These are phyloP conservation scores for Austroboletus niveus DNA, from an alignment of 1,284 basidiomycete species.

Conservation along the genomic window DNA sequence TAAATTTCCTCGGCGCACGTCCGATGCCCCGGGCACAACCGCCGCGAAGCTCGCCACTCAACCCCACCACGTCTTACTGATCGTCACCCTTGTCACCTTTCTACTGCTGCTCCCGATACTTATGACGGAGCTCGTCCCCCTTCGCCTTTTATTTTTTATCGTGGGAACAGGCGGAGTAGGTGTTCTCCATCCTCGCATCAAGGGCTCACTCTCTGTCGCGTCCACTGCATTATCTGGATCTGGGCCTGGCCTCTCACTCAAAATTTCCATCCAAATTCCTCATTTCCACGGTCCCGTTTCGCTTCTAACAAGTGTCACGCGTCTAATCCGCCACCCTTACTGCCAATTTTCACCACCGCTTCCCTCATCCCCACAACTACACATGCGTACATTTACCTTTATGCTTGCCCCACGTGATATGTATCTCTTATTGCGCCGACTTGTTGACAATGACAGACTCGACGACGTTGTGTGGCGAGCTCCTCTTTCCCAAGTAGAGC, in stretches of 20 bases:
- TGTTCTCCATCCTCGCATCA: not conserved
- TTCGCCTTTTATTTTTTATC: slow-evolving; percentile 54
- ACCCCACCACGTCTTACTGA: slow-evolving; percentile 39
- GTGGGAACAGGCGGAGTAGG: slow-evolving; percentile 51
- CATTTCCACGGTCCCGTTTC: slow-evolving; percentile 1
- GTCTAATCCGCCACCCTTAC: not conserved
- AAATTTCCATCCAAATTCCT: slow-evolving; percentile 12
- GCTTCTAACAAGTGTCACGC: not conserved
- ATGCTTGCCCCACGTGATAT: slow-evolving; percentile 19
- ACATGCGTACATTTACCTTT: slow-evolving; percentile 7
- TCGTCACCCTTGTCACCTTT: slow-evolving; percentile 42
- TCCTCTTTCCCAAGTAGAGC: slow-evolving; percentile 62
- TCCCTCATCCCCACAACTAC: not conserved
- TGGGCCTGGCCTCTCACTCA: slow-evolving; percentile 19
- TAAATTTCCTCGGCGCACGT: too few species aligned
- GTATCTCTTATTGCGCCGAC: slow-evolving; percentile 36
- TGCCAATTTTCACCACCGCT: not conserved
- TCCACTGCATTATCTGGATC: slow-evolving; percentile 10
- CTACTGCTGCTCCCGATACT: slow-evolving; percentile 50
- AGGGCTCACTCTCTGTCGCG: slow-evolving; percentile 3
- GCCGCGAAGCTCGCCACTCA: not conserved
- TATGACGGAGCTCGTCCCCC: slow-evolving; percentile 49
- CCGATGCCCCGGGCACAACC: not conserved
- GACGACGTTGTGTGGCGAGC: slow-evolving; percentile 61
- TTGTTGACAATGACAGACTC: slow-evolving; percentile 64